phyloP scores from a whole-genome alignment of 805 yeast genomes.

The Scheffersomyces coipomensis region DNA sequence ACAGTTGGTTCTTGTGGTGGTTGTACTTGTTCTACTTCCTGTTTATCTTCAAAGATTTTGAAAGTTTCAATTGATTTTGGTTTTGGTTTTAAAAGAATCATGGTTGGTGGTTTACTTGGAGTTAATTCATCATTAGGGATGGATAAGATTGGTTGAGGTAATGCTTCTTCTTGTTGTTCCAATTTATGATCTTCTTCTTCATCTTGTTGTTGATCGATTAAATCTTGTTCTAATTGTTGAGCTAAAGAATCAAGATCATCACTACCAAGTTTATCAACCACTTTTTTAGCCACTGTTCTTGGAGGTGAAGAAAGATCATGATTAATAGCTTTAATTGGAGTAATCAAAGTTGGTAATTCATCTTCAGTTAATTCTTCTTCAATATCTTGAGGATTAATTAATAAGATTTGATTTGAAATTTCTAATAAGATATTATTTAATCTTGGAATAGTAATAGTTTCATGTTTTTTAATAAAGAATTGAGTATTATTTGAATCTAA shows the following conservation, averaged over 20 bases:
- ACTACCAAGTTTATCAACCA: background rate
- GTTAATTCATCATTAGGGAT: background rate
- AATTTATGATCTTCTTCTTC: background rate
- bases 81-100: background rate
- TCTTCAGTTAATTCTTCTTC: slow-evolving; percentile 48
- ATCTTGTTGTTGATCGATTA: background rate
- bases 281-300: background rate
- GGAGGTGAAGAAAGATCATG: too few relatives aligned
- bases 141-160: background rate
- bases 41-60: background rate
- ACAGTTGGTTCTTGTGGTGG: background rate
- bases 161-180: background rate
- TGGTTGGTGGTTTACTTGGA: slow-evolving; percentile 6
- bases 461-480: slow-evolving; percentile 58
- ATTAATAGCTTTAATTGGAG: slow-evolving; percentile 3
- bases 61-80: background rate
- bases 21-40: background rate
- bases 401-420: slow-evolving; percentile 62
- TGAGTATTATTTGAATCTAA: slow-evolving; percentile 47
- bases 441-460: slow-evolving; percentile 63
- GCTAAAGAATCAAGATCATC: too few relatives aligned
- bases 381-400: slow-evolving; percentile 47
- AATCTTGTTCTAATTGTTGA: background rate
- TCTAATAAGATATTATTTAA: slow-evolving; percentile 63
- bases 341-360: slow-evolving; percentile 24